phyloP scores from a whole-genome alignment of 2,329 filamentous ascomycete genomes.

The Lasiodiplodia theobromae region DNA sequence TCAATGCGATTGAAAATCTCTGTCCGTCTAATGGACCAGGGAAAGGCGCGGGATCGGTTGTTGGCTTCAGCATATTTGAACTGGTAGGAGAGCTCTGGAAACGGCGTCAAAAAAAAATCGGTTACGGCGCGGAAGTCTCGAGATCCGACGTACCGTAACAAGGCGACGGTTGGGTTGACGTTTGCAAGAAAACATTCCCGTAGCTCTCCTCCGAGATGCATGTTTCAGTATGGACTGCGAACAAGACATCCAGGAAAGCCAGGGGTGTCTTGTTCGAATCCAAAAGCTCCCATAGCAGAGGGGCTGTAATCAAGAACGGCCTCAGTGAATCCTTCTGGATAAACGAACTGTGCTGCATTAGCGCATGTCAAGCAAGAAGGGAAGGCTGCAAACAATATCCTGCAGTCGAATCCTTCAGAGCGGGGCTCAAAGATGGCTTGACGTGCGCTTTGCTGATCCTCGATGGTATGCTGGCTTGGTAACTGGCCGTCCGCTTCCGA shows the following conservation, averaged over 20 bases:
- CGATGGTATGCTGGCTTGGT: background rate
- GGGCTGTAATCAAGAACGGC: constrained; percentile 20
- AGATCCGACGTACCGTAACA: background rate
- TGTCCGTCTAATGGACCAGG: constrained; percentile 6
- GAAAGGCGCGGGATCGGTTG: constrained; percentile 6
- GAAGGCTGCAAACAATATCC: background rate
- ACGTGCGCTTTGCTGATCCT: constrained; percentile 1
- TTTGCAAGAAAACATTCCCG: constrained; percentile 12
- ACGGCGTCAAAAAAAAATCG: background rate
- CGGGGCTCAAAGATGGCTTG: background rate
- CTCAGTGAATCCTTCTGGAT: constrained; percentile 10
- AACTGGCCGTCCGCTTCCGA: background rate
- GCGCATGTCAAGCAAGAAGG: background rate
- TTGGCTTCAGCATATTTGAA: constrained; percentile 24
- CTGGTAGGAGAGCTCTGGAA: constrained; percentile 16
- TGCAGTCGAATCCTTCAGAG: background rate
- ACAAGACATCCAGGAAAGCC: constrained; percentile 14
- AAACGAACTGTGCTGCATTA: background rate
- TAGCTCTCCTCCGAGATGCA: constrained; percentile 23
- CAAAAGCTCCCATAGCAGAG: constrained; percentile 12
- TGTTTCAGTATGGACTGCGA: constrained; percentile 21
- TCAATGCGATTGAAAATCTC: constrained; percentile 11
- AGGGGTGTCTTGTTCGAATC: background rate
- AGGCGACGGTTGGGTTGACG: background rate
- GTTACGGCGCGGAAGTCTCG: background rate